These are phyloP conservation scores for Croton laevigatus DNA, from an alignment of 441 rosid genomes.

Conservation along the genomic window DNA sequence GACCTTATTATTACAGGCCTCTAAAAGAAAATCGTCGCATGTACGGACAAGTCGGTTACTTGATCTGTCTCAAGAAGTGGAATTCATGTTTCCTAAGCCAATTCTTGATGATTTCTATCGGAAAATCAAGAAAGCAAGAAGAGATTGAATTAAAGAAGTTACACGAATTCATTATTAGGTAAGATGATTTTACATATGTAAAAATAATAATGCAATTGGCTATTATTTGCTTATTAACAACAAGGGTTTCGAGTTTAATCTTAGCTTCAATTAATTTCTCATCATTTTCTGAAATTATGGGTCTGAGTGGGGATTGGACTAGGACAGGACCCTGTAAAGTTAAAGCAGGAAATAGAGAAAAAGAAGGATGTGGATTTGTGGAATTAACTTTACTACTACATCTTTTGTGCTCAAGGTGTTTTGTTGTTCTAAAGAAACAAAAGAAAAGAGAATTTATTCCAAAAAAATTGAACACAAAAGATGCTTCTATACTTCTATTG, in stretches of 20 bases:
- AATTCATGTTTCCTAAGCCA: slow-evolving; percentile 37
- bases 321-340: slow-evolving; percentile 25
- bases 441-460: slow-evolving; percentile 22
- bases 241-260: neutral
- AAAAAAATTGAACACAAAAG: neutral
- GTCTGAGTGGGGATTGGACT: slow-evolving; percentile 10
- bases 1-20: slow-evolving; percentile 16
- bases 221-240: neutral
- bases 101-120: slow-evolving; percentile 34
- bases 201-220: slow-evolving; percentile 7
- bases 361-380: slow-evolving; percentile 7
- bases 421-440: slow-evolving; percentile 15
- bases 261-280: neutral
- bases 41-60: slow-evolving; percentile 23
- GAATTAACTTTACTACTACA: slow-evolving; percentile 14
- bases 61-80: slow-evolving; percentile 50
- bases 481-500: slow-evolving; percentile 17
- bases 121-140: slow-evolving; percentile 60
- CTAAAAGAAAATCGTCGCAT: slow-evolving; percentile 33
- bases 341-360: slow-evolving; percentile 21
- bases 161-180: neutral
- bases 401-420: slow-evolving; percentile 38
- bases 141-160: slow-evolving; percentile 12
- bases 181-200: neutral
- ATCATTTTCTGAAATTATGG: neutral